Conservation (phyloP, 805 yeast genomes). For the Lipomyces chichibuensis region DNA sequence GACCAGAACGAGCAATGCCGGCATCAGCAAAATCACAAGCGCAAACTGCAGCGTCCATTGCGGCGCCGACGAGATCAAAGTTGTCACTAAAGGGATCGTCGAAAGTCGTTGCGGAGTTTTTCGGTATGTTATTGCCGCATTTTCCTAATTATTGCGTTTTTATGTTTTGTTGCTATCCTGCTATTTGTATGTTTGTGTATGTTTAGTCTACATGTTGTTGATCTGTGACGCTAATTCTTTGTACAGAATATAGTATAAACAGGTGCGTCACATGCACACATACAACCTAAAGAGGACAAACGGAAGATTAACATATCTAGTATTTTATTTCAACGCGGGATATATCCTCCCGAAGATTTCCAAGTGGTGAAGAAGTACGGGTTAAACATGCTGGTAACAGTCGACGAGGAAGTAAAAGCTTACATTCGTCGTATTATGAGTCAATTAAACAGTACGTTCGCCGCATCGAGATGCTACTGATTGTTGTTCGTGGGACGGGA, state of each 20-base stretch:
- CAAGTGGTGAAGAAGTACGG: constrained; percentile 77
- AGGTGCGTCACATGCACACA: constrained; percentile 15
- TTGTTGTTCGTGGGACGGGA: neutral
- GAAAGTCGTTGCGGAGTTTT: constrained; percentile 77
- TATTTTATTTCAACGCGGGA: constrained; percentile 84
- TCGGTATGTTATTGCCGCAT: constrained; percentile 47
- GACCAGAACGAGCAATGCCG: neutral
- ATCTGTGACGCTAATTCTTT: neutral
- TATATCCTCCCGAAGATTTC: constrained; percentile 87
- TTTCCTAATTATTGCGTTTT: too few relatives aligned
- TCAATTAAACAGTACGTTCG: constrained; percentile 57
- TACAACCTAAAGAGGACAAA: neutral
- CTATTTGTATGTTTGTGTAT: neutral
- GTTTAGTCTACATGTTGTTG: neutral
- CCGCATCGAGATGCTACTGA: neutral
- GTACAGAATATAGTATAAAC: constrained; percentile 68
- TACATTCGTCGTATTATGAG: constrained; percentile 69
- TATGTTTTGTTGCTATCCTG: too few relatives aligned
- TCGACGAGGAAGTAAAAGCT: constrained; percentile 72
- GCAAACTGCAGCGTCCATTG: neutral
- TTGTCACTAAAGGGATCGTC: constrained; percentile 77
- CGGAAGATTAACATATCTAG: constrained; percentile 42
- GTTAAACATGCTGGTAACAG: constrained; percentile 67
- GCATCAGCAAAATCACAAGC: neutral
- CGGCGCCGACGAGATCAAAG: constrained; percentile 50